Base-by-base conservation (phyloP, 169 alveolate genomes). In the Eimeria sp. region DNA sequence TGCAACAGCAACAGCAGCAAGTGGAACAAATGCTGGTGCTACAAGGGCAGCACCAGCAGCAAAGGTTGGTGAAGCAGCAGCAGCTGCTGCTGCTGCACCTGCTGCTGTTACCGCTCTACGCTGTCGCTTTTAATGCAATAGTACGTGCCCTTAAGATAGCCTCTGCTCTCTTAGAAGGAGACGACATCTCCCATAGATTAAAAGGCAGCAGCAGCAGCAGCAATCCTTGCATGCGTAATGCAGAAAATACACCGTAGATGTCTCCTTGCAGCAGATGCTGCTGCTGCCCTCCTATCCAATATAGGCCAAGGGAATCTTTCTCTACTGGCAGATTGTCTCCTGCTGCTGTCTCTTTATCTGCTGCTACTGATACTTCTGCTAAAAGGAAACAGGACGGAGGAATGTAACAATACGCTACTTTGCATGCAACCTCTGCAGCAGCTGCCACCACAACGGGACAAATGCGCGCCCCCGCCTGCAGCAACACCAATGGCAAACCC, bases 21-120 rank as follows among this genome's bases (percentile, higher is more conserved):
- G n/a, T n/a, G n/a, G n/a, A n/a, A n/a, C n/a, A n/a, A n/a, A n/a
- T n/a, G n/a, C n/a, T n/a, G n/a, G n/a, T n/a, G n/a, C n/a, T n/a
- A n/a, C n/a, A n/a, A n/a, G n/a, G n/a, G n/a, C n/a, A n/a, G n/a
- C n/a, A n/a, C n/a, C n/a, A n/a, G n/a, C n/a, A n/a, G n/a, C n/a
- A n/a, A n/a, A n/a, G n/a, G n/a, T n/a, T n/a, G n/a, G n/a, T 70
- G 80, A 25, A 73, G 83, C 83, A 73, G 83, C 83, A 73, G 83
- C 83, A 73, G 83, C 83, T 3, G 83, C 45, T 70, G 49, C 76
- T 0, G 91, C 91, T 18, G 76, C 76, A 0, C 49, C 70, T 3
- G 89, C 65, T n/a, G 57, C 76, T 27, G 75, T 45, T 7, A 11
- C 80, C 7, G 45, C 47, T 10, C 30, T 43, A 30, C 57, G 14